A percentile compares a stretch with the other conserved stretches of the same genome.
These are phyloP conservation scores for Pyrenophora tritici-repentis DNA, from an alignment of 2,329 filamentous ascomycete genomes.

Conservation along the genomic window DNA sequence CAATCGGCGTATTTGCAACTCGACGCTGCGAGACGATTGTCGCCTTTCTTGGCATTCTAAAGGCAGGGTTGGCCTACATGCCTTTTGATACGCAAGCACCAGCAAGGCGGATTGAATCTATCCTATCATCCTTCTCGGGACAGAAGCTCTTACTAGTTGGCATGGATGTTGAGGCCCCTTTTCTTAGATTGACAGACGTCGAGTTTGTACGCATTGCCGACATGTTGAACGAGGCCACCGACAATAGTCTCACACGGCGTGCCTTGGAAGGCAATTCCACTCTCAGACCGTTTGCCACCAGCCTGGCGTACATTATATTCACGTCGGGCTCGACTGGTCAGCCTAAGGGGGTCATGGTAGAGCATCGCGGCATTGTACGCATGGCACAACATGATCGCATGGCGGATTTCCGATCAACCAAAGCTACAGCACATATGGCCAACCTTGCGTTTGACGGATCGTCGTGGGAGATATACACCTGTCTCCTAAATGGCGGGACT, in stretches of 20 bases:
- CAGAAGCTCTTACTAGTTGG: conserved; percentile 26
- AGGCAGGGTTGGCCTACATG: conserved; percentile 34
- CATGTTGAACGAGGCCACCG: conserved; percentile 43
- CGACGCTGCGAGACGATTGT: conserved; percentile 27
- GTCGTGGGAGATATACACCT: too few relatives aligned
- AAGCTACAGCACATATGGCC: conserved; percentile 49
- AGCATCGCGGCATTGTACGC: not conserved
- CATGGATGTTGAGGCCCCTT: conserved; percentile 10
- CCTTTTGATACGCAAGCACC: conserved; percentile 42
- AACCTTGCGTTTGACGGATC: conserved; percentile 13
- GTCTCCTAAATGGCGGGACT: too few relatives aligned
- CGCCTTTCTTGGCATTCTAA: conserved; percentile 49
- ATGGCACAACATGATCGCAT: conserved; percentile 22
- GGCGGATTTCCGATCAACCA: conserved; percentile 15
- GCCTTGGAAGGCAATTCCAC: too few relatives aligned
- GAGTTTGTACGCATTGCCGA: not conserved
- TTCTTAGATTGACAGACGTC: conserved; percentile 34
- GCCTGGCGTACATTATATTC: conserved; percentile 64
- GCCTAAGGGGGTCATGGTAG: too few relatives aligned
- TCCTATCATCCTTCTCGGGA: conserved; percentile 52
- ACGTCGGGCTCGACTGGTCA: conserved; percentile 43
- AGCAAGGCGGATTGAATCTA: conserved; percentile 29
- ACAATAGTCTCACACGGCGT: conserved; percentile 4
- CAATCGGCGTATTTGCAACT: conserved; percentile 25
- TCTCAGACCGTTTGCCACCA: conserved; percentile 20